phyloP scores from a whole-genome alignment of 495 filamentous ascomycete species.

The Daldinia vernicosa region DNA sequence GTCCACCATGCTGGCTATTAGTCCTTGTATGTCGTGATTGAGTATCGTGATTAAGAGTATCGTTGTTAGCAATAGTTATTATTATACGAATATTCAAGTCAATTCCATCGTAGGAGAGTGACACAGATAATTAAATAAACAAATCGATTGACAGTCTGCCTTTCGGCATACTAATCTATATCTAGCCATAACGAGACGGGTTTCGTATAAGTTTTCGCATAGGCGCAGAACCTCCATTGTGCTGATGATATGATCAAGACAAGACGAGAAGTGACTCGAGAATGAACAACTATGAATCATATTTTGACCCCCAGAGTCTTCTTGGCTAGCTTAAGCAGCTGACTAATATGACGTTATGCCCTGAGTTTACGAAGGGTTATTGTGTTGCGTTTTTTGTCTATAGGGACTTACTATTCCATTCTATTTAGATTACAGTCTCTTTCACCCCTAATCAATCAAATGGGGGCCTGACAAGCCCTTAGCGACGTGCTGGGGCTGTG shows the following conservation, averaged over 20 bases:
- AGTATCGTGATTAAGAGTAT: not conserved
- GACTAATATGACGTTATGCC: too few species aligned
- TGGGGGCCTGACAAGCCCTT: too few species aligned
- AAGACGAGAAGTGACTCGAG: not conserved
- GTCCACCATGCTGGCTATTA: not conserved
- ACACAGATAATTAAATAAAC: not conserved
- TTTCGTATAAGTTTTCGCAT: not conserved
- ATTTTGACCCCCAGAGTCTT: not conserved
- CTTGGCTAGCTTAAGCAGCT: too few species aligned
- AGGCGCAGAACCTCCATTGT: not conserved
- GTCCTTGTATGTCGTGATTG: not conserved
- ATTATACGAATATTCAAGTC: constrained; percentile 1
- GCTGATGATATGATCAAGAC: not conserved
- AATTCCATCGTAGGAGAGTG: not conserved
- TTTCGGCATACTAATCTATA: not conserved
- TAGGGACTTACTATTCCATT: too few species aligned
- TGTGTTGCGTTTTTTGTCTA: too few species aligned
- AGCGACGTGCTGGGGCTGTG: too few species aligned
- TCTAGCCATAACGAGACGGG: not conserved
- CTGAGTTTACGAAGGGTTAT: too few species aligned
- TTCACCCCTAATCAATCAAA: too few species aligned
- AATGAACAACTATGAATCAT: not conserved
- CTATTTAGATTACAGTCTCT: too few species aligned
- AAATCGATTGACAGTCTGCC: not conserved
- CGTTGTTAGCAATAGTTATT: not conserved